A percentile compares a stretch with the other conserved stretches of the same genome.
Conservation (phyloP, 495 filamentous ascomycete genomes). For the Talaromyces stipitatus region DNA sequence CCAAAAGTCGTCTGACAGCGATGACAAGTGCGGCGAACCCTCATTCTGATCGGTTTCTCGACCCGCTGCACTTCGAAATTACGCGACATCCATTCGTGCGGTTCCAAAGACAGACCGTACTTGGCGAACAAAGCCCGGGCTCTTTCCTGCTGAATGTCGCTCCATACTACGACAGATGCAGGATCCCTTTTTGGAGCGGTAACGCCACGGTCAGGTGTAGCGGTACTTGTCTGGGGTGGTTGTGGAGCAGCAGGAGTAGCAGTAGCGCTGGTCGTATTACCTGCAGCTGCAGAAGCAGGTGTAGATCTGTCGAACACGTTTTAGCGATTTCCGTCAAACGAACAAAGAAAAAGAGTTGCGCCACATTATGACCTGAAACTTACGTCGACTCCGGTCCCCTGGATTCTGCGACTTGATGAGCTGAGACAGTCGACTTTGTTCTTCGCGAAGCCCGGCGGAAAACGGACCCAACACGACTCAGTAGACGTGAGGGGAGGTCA, state of each 20-base stretch:
- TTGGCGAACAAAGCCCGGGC: conserved; percentile 65
- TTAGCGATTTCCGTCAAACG: background rate
- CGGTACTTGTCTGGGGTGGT: conserved; percentile 4
- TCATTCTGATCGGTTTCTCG: conserved; percentile 85
- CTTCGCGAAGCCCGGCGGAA: conserved; percentile 2
- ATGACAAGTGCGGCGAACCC: conserved; percentile 78
- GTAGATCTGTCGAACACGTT: conserved; percentile 2
- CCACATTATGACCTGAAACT: background rate
- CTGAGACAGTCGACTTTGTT: background rate
- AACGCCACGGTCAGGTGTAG: conserved; percentile 1
- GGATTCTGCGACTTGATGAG: background rate
- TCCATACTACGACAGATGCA: conserved; percentile 24
- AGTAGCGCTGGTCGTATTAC: conserved; percentile 13
- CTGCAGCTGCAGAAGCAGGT: conserved; percentile 12
- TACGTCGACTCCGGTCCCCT: background rate
- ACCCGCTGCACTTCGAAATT: conserved; percentile 60
- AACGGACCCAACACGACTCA: background rate
- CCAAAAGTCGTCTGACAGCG: conserved; percentile 68
- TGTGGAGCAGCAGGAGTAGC: conserved; percentile 3
- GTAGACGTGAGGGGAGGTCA: conserved; percentile 1
- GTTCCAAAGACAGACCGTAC: conserved; percentile 63
- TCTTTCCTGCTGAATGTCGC: conserved; percentile 52
- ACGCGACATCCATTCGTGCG: conserved; percentile 57
- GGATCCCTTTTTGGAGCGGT: conserved; percentile 16
- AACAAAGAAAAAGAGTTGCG: background rate